Evolutionary conservation across 2,329 filamentous ascomycete genomes (phyloP), one percentile per base, ranked within the genome.

Genomic region (Calonectria fujianensis): DNA sequence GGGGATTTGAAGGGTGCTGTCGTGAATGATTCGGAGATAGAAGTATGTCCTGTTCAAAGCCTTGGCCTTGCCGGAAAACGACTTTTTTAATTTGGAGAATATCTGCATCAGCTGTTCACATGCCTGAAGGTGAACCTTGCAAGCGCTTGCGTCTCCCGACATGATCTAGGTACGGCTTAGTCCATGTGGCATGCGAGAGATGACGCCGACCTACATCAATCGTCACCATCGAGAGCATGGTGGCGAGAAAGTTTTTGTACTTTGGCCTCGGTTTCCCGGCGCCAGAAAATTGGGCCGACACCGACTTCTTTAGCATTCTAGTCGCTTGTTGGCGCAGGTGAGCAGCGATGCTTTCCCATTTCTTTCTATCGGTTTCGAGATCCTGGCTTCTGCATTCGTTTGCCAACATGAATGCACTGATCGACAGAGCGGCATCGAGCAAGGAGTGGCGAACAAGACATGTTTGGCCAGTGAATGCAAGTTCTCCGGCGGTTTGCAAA

Each of bases 141-240:
- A 80, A 4, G 77, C 79, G 35, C 67, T 69, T 1, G 76, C 79
- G 24, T 81, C 78, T 45, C 79, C 79, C 1, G 77, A 81, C 75
- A 80, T 79, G 24, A 81, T 78, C 77, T 81, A 35, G 13, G 3
- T 2, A 29, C 4, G 1, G 27, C 24, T 59, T 27, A 59, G 27
- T 61, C 16, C 27, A 10, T 29, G 18, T 8, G 16, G n/a, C 7
- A 9, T 2, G 51, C 3, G 29, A 18, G n/a, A n/a, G 3, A 20
- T 24, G 16, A 6, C 16, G 7, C 5, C 9, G 13, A 31, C 75
- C 52, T 57, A 80, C 80, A 61, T 81, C 81, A 5, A 81, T 82
- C 0, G 76, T 76, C 6, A 81, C 78, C 80, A 81, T 81, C 0
- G 80, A 82, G n/a, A 81, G 7, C 79, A 81, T 81, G 1, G 80